These are phyloP conservation scores for Fusarium tuaranense DNA, from an alignment of 2,329 filamentous ascomycete genomes.

Conservation along the genomic window DNA sequence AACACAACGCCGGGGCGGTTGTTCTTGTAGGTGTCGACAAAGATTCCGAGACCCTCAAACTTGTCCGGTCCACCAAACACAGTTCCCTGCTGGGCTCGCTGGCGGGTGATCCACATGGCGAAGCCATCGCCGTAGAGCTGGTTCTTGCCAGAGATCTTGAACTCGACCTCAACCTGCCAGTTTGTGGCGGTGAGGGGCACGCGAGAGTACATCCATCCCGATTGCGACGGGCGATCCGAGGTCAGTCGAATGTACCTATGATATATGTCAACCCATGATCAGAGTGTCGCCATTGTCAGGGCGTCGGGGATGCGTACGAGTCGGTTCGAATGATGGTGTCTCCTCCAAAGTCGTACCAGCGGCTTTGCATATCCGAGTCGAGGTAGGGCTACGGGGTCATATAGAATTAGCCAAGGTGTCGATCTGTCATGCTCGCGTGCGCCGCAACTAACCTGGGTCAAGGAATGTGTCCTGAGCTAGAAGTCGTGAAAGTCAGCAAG, in stretches of 20 bases:
- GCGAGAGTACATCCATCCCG: slow-evolving; percentile 93
- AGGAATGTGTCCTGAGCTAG: slow-evolving; percentile 87
- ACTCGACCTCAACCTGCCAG: slow-evolving; percentile 98
- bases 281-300: slow-evolving; percentile 16
- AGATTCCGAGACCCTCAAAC: slow-evolving; percentile 94
- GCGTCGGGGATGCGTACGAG: slow-evolving; percentile 62
- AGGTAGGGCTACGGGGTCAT: slow-evolving; percentile 80
- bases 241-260: slow-evolving; percentile 90
- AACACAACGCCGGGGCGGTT: slow-evolving; percentile 95
- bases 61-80: slow-evolving; percentile 91
- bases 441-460: slow-evolving; percentile 74
- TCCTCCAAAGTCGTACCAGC: slow-evolving; percentile 99
- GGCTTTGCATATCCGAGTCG: slow-evolving; percentile 96
- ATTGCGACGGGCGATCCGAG: slow-evolving; percentile 88
- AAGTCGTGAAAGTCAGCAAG: slow-evolving; percentile 42
- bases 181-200: slow-evolving; percentile 97
- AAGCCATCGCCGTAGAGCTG: slow-evolving; percentile 96
- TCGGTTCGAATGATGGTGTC: slow-evolving; percentile 86
- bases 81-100: slow-evolving; percentile 81
- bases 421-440: slow-evolving; percentile 35
- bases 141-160: slow-evolving; percentile 90
- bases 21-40: slow-evolving; percentile 99
- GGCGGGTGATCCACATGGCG: slow-evolving; percentile 97
- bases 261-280: slow-evolving; percentile 40
- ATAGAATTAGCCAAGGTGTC: slow-evolving; percentile 37